A percentile compares a stretch with the other conserved stretches of the same genome.
Conservation (phyloP, 1,284 basidiomycete genomes). For the Malassezia vespertilionis region DNA sequence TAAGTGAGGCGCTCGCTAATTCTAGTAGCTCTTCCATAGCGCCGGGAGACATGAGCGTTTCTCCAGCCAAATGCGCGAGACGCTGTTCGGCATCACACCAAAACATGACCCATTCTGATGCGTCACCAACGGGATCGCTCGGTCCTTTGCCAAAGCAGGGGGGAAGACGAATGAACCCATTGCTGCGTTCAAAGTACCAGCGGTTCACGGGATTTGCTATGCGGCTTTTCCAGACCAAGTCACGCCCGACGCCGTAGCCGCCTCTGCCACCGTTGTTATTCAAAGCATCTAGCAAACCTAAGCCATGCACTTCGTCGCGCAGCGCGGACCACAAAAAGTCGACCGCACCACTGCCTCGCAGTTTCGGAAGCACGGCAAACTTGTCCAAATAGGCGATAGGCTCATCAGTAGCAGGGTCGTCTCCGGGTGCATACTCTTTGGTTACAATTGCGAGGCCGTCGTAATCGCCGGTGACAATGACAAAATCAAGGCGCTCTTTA, state of each 20-base stretch:
- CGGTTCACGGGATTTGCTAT: conserved; percentile 92
- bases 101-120: conserved; percentile 68
- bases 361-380: conserved; percentile 83
- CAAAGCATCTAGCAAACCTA: conserved; percentile 81
- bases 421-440: conserved; percentile 54
- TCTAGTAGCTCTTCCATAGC: conserved; percentile 16
- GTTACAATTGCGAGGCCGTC: conserved; percentile 91
- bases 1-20: conserved; percentile 13
- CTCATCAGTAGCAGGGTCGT: conserved; percentile 18
- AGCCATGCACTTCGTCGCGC: conserved; percentile 93
- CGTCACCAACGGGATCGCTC: not conserved
- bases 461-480: conserved; percentile 91
- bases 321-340: conserved; percentile 98
- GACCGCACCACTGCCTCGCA: conserved; percentile 96
- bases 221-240: conserved; percentile 89
- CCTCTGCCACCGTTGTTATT: conserved; percentile 78
- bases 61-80: conserved; percentile 31
- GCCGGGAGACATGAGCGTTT: not conserved
- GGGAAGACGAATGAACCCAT: conserved; percentile 67
- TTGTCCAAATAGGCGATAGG: conserved; percentile 90
- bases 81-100: conserved; percentile 95
- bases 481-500: conserved; percentile 69
- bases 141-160: conserved; percentile 15
- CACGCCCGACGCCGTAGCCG: conserved; percentile 76
- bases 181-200: conserved; percentile 96